These are phyloP conservation scores for Nakazawaea peltata DNA, from an alignment of 805 yeast genomes.

Conservation along the genomic window DNA sequence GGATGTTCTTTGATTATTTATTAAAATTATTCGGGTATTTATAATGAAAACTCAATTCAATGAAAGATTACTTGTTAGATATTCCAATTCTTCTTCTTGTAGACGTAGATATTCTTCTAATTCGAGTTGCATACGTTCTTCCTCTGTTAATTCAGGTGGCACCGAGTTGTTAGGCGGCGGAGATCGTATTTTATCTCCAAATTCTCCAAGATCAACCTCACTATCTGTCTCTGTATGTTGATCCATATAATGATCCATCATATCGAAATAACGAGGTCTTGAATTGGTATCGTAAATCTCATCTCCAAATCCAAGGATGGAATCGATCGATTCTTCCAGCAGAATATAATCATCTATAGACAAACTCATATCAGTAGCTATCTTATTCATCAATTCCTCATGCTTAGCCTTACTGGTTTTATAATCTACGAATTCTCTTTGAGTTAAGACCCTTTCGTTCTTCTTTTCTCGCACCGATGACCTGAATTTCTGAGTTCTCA, in stretches of 20 bases:
- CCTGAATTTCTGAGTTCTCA: neutral
- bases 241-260: too few species aligned
- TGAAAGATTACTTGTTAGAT: conserved; percentile 8
- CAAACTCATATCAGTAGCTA: conserved; percentile 8
- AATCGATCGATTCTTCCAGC: conserved; percentile 9
- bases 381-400: conserved; percentile 8
- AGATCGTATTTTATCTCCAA: neutral
- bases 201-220: neutral
- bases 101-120: conserved; percentile 12
- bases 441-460: conserved; percentile 4
- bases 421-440: conserved; percentile 7
- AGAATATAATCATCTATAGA: conserved; percentile 3
- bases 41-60: conserved; percentile 14
- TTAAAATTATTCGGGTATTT: conserved; percentile 38
- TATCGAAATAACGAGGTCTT: conserved; percentile 6
- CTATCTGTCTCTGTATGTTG: too few species aligned
- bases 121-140: conserved; percentile 9
- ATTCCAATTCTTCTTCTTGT: conserved; percentile 13
- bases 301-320: conserved; percentile 9
- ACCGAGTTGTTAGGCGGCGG: neutral
- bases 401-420: conserved; percentile 3
- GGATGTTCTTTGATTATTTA: conserved; percentile 59
- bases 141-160: neutral
- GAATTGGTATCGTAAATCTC: conserved; percentile 5
- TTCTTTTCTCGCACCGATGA: neutral